A percentile compares a stretch with the other conserved stretches of the same genome.
Conservation (phyloP, 257 asterid species). For the Gentiana straminea region DNA sequence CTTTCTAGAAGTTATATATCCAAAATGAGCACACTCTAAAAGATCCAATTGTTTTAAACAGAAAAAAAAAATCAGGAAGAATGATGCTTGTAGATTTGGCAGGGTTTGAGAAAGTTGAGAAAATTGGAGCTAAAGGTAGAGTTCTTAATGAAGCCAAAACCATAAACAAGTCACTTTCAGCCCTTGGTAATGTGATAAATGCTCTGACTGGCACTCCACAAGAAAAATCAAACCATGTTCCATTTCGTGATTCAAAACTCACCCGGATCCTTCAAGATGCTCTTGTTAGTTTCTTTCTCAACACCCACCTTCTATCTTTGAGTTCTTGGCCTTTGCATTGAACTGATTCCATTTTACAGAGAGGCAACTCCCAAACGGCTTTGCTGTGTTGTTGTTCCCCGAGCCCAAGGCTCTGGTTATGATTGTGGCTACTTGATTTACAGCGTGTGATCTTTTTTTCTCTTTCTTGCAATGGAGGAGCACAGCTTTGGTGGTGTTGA, state of each 20-base stretch:
- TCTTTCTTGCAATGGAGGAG: too few relatives aligned
- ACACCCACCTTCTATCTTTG: constrained; percentile 8
- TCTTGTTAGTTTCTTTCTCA: constrained; percentile 44
- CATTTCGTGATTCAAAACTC: constrained; percentile 82
- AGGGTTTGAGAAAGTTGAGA: constrained; percentile 88
- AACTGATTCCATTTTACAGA: constrained; percentile 36
- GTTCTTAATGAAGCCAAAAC: constrained; percentile 90
- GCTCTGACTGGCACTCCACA: constrained; percentile 46
- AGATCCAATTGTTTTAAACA: constrained; percentile 18
- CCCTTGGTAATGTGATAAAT: constrained; percentile 84
- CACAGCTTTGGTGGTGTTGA: too few relatives aligned
- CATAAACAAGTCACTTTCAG: constrained; percentile 74
- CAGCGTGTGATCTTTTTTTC: too few relatives aligned
- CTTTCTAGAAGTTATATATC: too few relatives aligned
- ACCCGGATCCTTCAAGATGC: constrained; percentile 76
- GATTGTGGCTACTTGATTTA: too few relatives aligned
- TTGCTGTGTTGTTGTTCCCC: constrained; percentile 92
- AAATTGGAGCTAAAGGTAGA: constrained; percentile 81
- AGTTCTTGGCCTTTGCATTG: constrained; percentile 10
- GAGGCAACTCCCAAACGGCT: constrained; percentile 70
- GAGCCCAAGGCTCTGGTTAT: constrained; percentile 22
- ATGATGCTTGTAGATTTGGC: constrained; percentile 85
- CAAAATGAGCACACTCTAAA: neutral
- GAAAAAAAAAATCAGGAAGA: constrained; percentile 39
- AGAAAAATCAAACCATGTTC: constrained; percentile 59